Conservation (phyloP, 768 basidiomycete genomes). For the Leccinum sublutescens region DNA sequence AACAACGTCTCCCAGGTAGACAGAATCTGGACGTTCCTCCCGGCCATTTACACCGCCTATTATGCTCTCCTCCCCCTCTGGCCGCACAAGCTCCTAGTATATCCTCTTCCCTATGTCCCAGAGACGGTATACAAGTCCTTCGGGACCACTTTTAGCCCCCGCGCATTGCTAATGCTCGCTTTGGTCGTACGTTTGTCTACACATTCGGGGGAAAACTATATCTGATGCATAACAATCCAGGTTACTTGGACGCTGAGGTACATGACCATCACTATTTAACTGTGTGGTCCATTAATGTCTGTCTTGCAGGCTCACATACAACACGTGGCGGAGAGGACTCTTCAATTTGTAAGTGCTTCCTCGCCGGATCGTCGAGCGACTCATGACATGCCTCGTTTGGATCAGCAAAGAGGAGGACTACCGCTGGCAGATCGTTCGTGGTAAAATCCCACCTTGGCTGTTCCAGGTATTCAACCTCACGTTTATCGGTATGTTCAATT, state of each 20-base stretch:
- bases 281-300: conserved; percentile 26
- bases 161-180: conserved; percentile 72
- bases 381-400: not conserved
- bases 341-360: conserved; percentile 57
- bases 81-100: conserved; percentile 34
- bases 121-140: conserved; percentile 36
- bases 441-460: conserved; percentile 48
- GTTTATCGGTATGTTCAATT: conserved; percentile 60
- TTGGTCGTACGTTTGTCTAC: conserved; percentile 48
- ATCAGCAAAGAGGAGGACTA: conserved; percentile 84
- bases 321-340: conserved; percentile 81
- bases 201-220: not conserved
- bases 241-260: conserved; percentile 63
- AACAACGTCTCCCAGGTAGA: conserved; percentile 88
- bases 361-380: not conserved
- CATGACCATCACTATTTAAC: not conserved
- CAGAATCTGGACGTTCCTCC: conserved; percentile 76
- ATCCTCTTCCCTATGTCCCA: conserved; percentile 56
- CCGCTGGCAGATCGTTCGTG: conserved; percentile 80
- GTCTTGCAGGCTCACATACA: conserved; percentile 59
- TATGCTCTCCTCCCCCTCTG: conserved; percentile 74
- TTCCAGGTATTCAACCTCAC: conserved; percentile 61
- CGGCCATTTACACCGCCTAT: conserved; percentile 79
- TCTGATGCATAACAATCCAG: conserved; percentile 23
- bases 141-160: conserved; percentile 56